Conservation (phyloP, 2,329 filamentous ascomycete genomes). For the Immersiporthe knoxdaviesiana region DNA sequence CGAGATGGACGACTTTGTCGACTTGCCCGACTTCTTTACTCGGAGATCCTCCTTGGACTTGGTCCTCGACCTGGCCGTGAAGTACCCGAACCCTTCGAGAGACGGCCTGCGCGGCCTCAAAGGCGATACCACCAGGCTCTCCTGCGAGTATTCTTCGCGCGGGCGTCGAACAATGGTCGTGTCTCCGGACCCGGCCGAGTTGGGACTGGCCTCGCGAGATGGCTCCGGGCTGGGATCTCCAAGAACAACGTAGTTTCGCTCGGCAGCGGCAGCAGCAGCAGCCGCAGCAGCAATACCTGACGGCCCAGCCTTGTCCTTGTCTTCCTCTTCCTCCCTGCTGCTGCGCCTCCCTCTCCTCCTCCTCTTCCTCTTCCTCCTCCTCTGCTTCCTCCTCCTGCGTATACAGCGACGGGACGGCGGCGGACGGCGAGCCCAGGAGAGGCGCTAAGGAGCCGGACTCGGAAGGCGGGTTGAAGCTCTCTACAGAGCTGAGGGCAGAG, state of each 20-base stretch:
- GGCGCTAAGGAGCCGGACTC: slow-evolving; percentile 25
- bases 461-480: slow-evolving; percentile 39
- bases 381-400: slow-evolving; percentile 14
- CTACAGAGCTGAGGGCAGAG: slow-evolving; percentile 45
- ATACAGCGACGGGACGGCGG: slow-evolving; percentile 9
- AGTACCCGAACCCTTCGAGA: slow-evolving; percentile 53
- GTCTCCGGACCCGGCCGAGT: slow-evolving; percentile 40
- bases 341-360: not conserved
- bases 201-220: slow-evolving; percentile 37
- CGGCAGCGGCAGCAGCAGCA: slow-evolving; percentile 45
- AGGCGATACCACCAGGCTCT: slow-evolving; percentile 62
- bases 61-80: slow-evolving; percentile 51
- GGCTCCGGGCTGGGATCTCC: slow-evolving; percentile 43
- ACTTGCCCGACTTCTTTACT: slow-evolving; percentile 48
- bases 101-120: slow-evolving; percentile 53
- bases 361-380: slow-evolving; percentile 2
- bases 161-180: slow-evolving; percentile 40
- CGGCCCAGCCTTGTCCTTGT: slow-evolving; percentile 37
- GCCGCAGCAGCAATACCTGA: slow-evolving; percentile 41
- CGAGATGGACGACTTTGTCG: slow-evolving; percentile 60
- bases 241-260: slow-evolving; percentile 59
- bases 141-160: slow-evolving; percentile 59
- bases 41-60: slow-evolving; percentile 50
- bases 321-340: not conserved
- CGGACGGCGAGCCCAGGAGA: slow-evolving; percentile 12